Percentiles rank a stretch among this genome's conserved stretches.
Conservation (phyloP, 345 rosid species). For the Trapa bicornis region DNA sequence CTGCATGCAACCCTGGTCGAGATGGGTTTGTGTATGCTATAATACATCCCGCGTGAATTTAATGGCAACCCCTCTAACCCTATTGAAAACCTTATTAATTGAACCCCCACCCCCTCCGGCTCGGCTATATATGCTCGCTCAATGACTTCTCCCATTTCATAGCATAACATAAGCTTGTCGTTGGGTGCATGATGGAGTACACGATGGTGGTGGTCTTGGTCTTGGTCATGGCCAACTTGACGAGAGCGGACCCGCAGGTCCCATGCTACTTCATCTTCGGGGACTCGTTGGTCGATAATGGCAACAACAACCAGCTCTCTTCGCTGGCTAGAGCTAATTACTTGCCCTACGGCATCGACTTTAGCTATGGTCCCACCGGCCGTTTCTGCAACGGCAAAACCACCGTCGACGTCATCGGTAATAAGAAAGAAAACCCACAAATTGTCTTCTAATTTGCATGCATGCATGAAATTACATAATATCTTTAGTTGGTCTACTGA, state of each 20-base stretch:
- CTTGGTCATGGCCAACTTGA: constrained; percentile 5
- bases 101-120: neutral
- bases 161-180: neutral
- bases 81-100: constrained; percentile 12
- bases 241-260: constrained; percentile 39
- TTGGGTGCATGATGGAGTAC: neutral
- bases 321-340: constrained; percentile 69
- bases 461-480: no score
- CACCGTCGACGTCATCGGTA: constrained; percentile 55
- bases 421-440: no score
- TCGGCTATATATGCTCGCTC: neutral
- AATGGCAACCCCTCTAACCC: constrained; percentile 19
- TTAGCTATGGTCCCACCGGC: constrained; percentile 58
- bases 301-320: constrained; percentile 59
- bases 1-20: neutral
- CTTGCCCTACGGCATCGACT: constrained; percentile 77
- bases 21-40: neutral
- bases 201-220: neutral
- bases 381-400: constrained; percentile 73
- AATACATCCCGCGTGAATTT: constrained; percentile 26
- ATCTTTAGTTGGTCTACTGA: no score
- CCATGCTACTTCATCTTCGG: constrained; percentile 86
- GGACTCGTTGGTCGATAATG: constrained; percentile 86
- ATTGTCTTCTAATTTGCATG: no score
- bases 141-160: neutral